These are phyloP conservation scores for Fusarium udum DNA, from an alignment of 2,329 filamentous ascomycete genomes.

Conservation along the genomic window DNA sequence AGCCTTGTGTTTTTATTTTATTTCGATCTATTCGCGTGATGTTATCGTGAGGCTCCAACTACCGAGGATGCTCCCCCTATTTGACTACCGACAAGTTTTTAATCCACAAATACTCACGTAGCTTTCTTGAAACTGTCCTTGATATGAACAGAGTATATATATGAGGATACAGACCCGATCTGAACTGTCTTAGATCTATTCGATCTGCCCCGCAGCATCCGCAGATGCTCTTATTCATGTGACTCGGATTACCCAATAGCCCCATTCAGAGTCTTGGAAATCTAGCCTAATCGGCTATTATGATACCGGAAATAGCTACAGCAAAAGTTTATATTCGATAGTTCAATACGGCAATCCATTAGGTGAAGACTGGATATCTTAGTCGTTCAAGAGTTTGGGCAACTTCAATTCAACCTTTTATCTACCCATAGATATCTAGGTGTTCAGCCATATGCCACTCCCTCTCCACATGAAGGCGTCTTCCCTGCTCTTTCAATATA, in stretches of 20 bases:
- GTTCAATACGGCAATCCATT: accelerated
- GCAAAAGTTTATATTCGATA: not conserved
- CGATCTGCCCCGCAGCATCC: conserved; percentile 16
- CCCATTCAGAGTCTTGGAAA: not conserved
- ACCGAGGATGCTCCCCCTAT: not conserved
- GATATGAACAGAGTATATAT: too few species aligned
- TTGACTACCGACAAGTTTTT: too few species aligned
- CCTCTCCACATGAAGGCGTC: too few species aligned
- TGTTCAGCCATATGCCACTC: not conserved
- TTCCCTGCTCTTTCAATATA: not conserved
- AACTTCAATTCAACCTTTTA: not conserved
- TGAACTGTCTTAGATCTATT: conserved; percentile 4
- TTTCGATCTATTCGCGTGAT: not conserved
- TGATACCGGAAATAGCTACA: not conserved
- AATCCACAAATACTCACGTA: too few species aligned
- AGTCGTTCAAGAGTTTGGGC: too few species aligned
- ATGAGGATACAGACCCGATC: not conserved
- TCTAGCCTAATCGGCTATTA: not conserved
- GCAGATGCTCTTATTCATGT: conserved; percentile 29
- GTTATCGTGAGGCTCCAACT: not conserved
- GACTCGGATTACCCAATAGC: conserved; percentile 12
- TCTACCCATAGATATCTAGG: not conserved
- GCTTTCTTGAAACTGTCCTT: not conserved
- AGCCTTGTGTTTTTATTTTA: not conserved
- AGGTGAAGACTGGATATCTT: not conserved